Percentiles rank a stretch among this genome's conserved stretches.
phyloP scores from a whole-genome alignment of 305 asterid genomes.

The Fraxinus angustifolia region DNA sequence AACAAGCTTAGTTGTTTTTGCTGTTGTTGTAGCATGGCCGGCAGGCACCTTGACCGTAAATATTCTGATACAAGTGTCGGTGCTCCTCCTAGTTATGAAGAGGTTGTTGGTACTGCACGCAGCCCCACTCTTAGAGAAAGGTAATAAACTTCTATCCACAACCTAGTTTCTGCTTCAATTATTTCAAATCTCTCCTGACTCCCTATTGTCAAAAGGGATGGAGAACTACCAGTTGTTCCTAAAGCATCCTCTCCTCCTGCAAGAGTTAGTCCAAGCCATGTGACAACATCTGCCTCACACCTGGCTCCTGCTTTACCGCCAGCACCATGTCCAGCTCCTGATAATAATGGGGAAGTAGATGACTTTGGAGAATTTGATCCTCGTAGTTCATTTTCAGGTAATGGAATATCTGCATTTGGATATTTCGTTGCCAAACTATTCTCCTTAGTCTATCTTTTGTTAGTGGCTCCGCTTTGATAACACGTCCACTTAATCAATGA shows the following conservation, averaged over 20 bases:
- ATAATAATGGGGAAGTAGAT: conserved; percentile 40
- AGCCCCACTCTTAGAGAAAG: conserved; percentile 71
- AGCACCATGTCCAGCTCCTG: conserved; percentile 35
- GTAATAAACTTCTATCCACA: conserved; percentile 35
- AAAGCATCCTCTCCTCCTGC: conserved; percentile 55
- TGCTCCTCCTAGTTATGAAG: conserved; percentile 88
- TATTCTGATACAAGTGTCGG: conserved; percentile 60
- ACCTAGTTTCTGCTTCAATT: conserved; percentile 17
- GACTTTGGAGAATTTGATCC: conserved; percentile 93
- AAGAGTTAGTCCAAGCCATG: conserved; percentile 51
- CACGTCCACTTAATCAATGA: not conserved
- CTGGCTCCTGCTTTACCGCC: conserved; percentile 54
- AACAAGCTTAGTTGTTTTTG: conserved; percentile 26
- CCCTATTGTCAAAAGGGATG: conserved; percentile 50
- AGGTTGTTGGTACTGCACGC: conserved; percentile 60
- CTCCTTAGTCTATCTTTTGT: not conserved
- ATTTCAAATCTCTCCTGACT: conserved; percentile 26
- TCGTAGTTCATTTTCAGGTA: conserved; percentile 79
- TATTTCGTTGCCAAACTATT: not conserved
- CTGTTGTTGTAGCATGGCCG: conserved; percentile 24
- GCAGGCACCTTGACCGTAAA: conserved; percentile 43
- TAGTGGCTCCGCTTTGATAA: not conserved
- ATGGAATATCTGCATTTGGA: conserved; percentile 1
- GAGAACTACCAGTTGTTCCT: conserved; percentile 58
- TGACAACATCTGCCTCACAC: conserved; percentile 34